phyloP scores from a whole-genome alignment of 2,329 filamentous ascomycete genomes.

The Coleophoma cylindrospora region DNA sequence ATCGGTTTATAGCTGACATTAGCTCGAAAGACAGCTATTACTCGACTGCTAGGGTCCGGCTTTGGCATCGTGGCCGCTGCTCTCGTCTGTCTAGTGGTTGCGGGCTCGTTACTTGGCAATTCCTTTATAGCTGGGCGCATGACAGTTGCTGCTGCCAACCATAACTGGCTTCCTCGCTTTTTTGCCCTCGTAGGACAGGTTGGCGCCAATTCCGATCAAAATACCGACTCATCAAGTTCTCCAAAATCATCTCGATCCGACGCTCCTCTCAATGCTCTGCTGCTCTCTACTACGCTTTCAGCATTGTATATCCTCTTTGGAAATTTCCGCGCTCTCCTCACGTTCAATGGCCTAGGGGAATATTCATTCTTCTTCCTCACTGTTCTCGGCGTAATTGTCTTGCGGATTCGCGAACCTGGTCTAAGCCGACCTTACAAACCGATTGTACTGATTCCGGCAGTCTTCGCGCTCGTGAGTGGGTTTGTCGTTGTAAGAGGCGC shows the following conservation, averaged over 20 bases:
- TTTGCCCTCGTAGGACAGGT: constrained; percentile 41
- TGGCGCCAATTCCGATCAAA: constrained; percentile 16
- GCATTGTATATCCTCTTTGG: constrained; percentile 55
- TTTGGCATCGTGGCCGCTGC: constrained; percentile 50
- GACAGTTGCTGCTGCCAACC: constrained; percentile 52
- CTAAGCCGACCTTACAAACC: constrained; percentile 53
- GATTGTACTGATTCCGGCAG: constrained; percentile 39
- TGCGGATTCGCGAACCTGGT: constrained; percentile 50
- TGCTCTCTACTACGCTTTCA: constrained; percentile 43
- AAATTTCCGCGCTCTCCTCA: constrained; percentile 55
- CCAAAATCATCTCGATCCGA: constrained; percentile 30
- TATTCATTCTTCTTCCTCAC: constrained; percentile 63
- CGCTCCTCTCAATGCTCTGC: constrained; percentile 48
- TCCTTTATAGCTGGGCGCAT: constrained; percentile 58
- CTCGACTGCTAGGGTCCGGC: constrained; percentile 44
- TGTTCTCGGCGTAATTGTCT: constrained; percentile 50
- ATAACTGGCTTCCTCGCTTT: constrained; percentile 41
- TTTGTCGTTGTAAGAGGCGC: constrained; percentile 55
- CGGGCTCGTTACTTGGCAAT: constrained; percentile 57
- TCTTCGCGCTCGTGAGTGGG: constrained; percentile 53
- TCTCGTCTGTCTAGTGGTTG: constrained; percentile 55
- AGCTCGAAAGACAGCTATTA: constrained; percentile 44
- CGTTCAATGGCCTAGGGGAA: constrained; percentile 54
- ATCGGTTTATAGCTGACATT: not conserved
- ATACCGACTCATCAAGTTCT: not conserved